A percentile compares a stretch with the other conserved stretches of the same genome.
These are phyloP conservation scores for Desmodesmus armatus DNA, from an alignment of 139 green algal genomes.

Conservation along the genomic window DNA sequence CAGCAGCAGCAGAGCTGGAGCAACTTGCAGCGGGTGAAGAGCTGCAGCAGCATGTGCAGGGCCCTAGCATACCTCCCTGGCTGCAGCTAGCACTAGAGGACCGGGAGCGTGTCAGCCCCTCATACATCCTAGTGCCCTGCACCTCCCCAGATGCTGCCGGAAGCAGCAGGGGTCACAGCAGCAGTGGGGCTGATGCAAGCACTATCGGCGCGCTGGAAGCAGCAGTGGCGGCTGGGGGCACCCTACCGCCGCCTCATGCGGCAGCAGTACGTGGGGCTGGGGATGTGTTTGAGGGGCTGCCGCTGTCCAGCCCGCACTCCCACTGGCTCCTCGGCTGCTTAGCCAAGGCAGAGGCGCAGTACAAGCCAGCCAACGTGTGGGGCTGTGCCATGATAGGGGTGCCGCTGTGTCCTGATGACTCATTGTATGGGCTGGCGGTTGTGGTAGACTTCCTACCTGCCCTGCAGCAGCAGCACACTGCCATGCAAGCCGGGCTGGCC, in stretches of 20 bases:
- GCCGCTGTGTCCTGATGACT: constrained; percentile 5
- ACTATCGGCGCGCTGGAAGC: neutral
- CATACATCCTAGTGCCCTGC: constrained; percentile 18
- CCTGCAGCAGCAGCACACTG: constrained; percentile 3
- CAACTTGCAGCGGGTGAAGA: neutral
- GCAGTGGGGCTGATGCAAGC: neutral
- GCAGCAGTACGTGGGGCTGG: neutral
- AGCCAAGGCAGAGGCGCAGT: constrained; percentile 11
- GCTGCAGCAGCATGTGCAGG: neutral
- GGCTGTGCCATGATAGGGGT: constrained; percentile 14
- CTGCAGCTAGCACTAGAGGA: neutral
- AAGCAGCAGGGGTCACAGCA: neutral
- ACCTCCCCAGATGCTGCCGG: neutral
- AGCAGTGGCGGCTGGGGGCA: neutral
- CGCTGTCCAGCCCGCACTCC: neutral
- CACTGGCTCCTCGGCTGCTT: constrained; percentile 17
- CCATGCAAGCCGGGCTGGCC: neutral
- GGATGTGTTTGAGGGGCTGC: neutral
- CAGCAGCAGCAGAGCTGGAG: neutral
- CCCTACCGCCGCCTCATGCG: neutral
- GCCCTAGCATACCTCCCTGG: constrained; percentile 1
- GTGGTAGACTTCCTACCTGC: neutral
- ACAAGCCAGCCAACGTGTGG: constrained; percentile 22
- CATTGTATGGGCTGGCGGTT: constrained; percentile 3
- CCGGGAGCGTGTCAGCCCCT: neutral